A percentile compares a stretch with the other conserved stretches of the same genome.
Evolutionary conservation across 1,284 basidiomycete species (phyloP).

Genomic region (Earliella scabrosa): DNA sequence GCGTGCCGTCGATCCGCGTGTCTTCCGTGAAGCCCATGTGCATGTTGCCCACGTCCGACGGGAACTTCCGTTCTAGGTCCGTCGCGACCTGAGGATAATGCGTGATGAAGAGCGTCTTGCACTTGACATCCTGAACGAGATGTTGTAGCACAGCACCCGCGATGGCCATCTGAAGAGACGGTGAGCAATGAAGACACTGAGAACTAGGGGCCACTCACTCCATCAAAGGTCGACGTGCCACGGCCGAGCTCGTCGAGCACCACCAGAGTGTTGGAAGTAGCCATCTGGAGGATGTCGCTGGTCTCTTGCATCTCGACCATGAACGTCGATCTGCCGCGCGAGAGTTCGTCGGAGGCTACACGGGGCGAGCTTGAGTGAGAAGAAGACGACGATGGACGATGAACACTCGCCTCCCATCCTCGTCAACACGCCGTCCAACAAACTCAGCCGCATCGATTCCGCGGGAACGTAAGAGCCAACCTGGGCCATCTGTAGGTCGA

Average conservation of each 20-base stretch:
- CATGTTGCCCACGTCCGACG: conserved; percentile 68
- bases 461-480: conserved; percentile 82
- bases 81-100: conserved; percentile 84
- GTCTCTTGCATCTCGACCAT: conserved; percentile 98
- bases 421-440: conserved; percentile 87
- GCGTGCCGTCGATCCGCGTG: conserved; percentile 65
- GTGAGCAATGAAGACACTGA: neutral
- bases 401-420: conserved; percentile 75
- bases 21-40: conserved; percentile 88
- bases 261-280: conserved; percentile 76
- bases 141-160: conserved; percentile 81
- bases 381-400: too few relatives aligned
- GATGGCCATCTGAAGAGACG: conserved; percentile 72
- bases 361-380: neutral
- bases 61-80: conserved; percentile 57
- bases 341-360: conserved; percentile 86
- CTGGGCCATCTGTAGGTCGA: conserved; percentile 47
- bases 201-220: too few relatives aligned
- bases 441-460: conserved; percentile 65
- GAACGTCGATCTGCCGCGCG: conserved; percentile 87
- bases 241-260: conserved; percentile 88
- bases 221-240: conserved; percentile 86
- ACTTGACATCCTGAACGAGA: conserved; percentile 62
- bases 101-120: conserved; percentile 92
- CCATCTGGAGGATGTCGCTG: conserved; percentile 82